Evolutionary conservation across 73 alveolate species (phyloP).

Genomic region (Blepharisma stoltei): DNA sequence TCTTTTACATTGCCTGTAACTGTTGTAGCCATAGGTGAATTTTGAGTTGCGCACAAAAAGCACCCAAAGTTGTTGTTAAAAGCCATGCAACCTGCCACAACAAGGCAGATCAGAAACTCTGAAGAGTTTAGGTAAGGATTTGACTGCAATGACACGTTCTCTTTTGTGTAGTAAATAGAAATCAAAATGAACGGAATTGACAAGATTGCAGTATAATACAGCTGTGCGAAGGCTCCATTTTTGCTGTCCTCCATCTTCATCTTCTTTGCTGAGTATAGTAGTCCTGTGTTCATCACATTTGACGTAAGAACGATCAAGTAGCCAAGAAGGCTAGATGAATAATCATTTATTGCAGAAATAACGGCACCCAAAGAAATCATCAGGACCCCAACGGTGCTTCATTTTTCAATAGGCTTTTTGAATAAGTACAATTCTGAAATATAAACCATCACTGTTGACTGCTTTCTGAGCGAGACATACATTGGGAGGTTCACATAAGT

Average conservation of each 20-base stretch:
- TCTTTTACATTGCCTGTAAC: constrained; percentile 15
- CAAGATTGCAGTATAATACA: not conserved
- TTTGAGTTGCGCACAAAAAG: not conserved
- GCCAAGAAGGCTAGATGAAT: not conserved
- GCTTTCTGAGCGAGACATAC: constrained; percentile 17
- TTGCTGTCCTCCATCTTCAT: not conserved
- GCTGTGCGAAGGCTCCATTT: not conserved
- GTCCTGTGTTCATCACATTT: constrained; percentile 15
- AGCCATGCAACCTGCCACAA: constrained; percentile 14
- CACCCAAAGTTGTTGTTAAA: not conserved
- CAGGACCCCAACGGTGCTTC: not conserved
- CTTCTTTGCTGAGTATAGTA: not conserved
- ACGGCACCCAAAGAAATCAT: constrained; percentile 14
- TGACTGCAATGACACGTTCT: not conserved
- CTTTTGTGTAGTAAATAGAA: not conserved
- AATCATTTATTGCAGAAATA: constrained; percentile 25
- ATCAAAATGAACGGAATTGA: not conserved
- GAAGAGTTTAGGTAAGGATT: not conserved
- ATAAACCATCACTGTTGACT: not conserved
- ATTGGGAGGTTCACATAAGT: constrained; percentile 26
- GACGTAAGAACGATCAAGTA: not conserved
- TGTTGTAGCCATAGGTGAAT: constrained; percentile 27
- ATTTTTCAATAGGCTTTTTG: not conserved
- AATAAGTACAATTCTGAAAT: not conserved
- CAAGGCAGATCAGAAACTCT: not conserved